phyloP scores from a whole-genome alignment of 192 early-diverging fungal genomes.

The Coemansia sp. region DNA sequence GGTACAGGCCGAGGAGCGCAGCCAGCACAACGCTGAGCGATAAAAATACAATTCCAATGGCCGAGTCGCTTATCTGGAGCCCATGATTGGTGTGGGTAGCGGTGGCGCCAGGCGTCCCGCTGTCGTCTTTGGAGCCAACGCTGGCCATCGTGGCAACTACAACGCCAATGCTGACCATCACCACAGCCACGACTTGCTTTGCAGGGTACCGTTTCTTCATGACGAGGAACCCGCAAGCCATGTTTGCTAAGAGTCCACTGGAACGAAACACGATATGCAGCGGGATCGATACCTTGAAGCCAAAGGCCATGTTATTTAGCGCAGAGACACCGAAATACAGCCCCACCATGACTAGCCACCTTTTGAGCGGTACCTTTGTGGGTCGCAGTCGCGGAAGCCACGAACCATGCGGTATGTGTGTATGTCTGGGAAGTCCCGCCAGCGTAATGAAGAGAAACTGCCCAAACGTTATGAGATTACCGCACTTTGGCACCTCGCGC shows the following conservation, averaged over 20 bases:
- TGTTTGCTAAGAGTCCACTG: constrained; percentile 78
- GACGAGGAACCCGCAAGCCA: constrained; percentile 70
- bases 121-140: not conserved
- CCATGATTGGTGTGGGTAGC: not conserved
- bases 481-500: constrained; percentile 56
- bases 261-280: constrained; percentile 90
- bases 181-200: constrained; percentile 59
- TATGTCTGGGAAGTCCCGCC: constrained; percentile 62
- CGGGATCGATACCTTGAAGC: constrained; percentile 80
- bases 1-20: constrained; percentile 77
- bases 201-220: constrained; percentile 63
- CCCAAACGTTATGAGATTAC: constrained; percentile 80
- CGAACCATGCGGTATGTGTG: constrained; percentile 39
- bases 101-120: not conserved
- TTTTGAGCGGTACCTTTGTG: constrained; percentile 64
- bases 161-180: constrained; percentile 77
- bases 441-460: constrained; percentile 81
- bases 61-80: constrained; percentile 47
- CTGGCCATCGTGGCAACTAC: constrained; percentile 64
- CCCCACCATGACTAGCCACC: constrained; percentile 75
- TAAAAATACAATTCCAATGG: constrained; percentile 69
- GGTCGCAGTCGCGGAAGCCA: constrained; percentile 56
- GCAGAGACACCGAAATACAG: constrained; percentile 78
- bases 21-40: constrained; percentile 73
- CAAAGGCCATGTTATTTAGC: constrained; percentile 80